Conservation (phyloP, 495 filamentous ascomycete genomes). For the Hyphodiscus hymeniophilus region DNA sequence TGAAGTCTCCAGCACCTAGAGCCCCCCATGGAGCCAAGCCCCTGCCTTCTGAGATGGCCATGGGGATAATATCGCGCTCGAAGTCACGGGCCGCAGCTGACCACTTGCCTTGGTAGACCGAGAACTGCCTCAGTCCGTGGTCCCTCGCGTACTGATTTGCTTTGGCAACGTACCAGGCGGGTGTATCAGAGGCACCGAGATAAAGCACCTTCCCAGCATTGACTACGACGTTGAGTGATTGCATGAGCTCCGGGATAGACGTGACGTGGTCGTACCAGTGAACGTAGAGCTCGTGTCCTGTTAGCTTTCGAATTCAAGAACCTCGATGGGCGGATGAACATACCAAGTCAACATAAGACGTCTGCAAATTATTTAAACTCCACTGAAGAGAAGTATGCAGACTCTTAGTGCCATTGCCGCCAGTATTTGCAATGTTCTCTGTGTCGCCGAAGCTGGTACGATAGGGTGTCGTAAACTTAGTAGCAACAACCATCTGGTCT, state of each 20-base stretch:
- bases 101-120: conserved; percentile 64
- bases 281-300: conserved; percentile 32
- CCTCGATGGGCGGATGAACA: neutral
- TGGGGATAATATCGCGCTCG: conserved; percentile 63
- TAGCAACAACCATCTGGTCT: conserved; percentile 58
- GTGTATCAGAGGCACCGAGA: conserved; percentile 59
- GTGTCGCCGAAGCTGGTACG: conserved; percentile 21
- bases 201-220: conserved; percentile 58
- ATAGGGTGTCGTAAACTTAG: conserved; percentile 55
- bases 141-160: conserved; percentile 60
- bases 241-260: conserved; percentile 61
- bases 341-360: conserved; percentile 55
- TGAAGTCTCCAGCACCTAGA: conserved; percentile 56
- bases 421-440: conserved; percentile 43
- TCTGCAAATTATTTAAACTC: conserved; percentile 49
- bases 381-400: conserved; percentile 41
- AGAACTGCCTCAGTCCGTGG: conserved; percentile 55
- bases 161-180: conserved; percentile 60
- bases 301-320: neutral
- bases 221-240: conserved; percentile 54
- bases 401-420: conserved; percentile 50
- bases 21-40: conserved; percentile 55
- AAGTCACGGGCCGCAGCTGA: conserved; percentile 52
- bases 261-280: conserved; percentile 57
- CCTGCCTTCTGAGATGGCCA: conserved; percentile 62